Evolutionary conservation across 2,329 filamentous ascomycete genomes (phyloP).

Genomic region (Aspergillus transmontanensis): DNA sequence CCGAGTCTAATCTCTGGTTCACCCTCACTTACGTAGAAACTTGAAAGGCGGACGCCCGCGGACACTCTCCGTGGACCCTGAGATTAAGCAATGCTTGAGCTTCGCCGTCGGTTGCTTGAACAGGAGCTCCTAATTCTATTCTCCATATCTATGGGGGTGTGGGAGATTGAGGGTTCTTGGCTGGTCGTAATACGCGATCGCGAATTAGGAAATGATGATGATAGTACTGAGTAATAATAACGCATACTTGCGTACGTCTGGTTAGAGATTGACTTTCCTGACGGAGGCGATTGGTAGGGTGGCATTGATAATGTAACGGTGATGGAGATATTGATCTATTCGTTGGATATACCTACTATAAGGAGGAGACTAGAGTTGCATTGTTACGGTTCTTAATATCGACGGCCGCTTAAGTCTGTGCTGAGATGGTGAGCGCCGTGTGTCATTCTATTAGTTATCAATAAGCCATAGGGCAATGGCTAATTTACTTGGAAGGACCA

Average conservation of each 20-base stretch:
- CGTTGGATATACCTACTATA: background rate
- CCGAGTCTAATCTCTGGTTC: slow-evolving; percentile 3
- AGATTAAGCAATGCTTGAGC: slow-evolving; percentile 1
- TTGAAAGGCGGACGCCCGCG: background rate
- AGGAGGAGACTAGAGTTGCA: background rate
- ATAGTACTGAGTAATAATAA: background rate
- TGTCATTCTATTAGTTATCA: background rate
- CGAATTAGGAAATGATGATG: background rate
- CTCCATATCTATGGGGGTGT: background rate
- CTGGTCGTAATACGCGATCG: background rate
- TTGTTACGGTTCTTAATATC: background rate
- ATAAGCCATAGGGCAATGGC: background rate
- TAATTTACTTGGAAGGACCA: background rate
- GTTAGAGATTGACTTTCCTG: background rate
- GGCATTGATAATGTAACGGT: slow-evolving; percentile 1
- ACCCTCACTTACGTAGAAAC: background rate
- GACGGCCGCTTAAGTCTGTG: background rate
- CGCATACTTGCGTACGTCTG: background rate
- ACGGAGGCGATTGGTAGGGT: background rate
- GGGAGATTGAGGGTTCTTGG: background rate
- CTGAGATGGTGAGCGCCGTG: background rate
- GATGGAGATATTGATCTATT: background rate
- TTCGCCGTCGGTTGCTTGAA: background rate
- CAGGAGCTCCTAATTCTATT: background rate
- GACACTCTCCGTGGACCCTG: slow-evolving; percentile 1